Base-by-base conservation (phyloP, 2,329 filamentous ascomycete species). In the Chaetomium sp. region DNA sequence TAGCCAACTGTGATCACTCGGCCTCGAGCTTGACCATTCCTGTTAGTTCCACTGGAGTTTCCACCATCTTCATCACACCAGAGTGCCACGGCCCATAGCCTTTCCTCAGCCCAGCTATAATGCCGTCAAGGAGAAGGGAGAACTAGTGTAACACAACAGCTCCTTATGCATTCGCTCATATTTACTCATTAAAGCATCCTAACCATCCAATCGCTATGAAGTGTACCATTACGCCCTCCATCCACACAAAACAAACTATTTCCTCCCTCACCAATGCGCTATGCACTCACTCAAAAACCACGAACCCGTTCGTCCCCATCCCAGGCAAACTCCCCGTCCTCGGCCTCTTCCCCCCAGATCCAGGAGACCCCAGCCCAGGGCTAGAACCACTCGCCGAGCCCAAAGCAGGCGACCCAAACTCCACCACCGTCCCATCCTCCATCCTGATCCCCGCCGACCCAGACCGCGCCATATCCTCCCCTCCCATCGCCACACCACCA, bases 391-490 rank as follows among this genome's bases (percentile, higher is more conserved):
- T 9, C 8, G 23, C 35, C n/a, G 45, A 50, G 5, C 27, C 59
- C 56, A 60, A 13, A 13, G 12, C 35, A 10, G 60, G 56, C 27
- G 60, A 57, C n/a, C 70, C 71, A 62, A 73, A 74, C 62, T 67
- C 69, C 3, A 73, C 63, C 51, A 72, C 65, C 4, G 66, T 65
- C n/a, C 71, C 71, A 16, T 70, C 69, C 0, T 65, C 68, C 1
- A 74, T 67, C 27, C 59, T 54, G 29, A 74, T 70, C 19, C 72
- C 72, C 45, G n/a, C 62, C n/a, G 62, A 60, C 13, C 45, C 55
- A 16, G 65, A 60, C 38, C 62, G 57, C 23, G 60, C 16, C 65
- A 67, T 67, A 1, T 51, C 12, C 45, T 67, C 65, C 4, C 59
- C 59, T 2, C 57, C 62, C 12, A 21, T n/a, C 16, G 9, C 19